Base-by-base conservation (phyloP, 1,139 yeast species). In the Debaryomycetaceae sp. region DNA sequence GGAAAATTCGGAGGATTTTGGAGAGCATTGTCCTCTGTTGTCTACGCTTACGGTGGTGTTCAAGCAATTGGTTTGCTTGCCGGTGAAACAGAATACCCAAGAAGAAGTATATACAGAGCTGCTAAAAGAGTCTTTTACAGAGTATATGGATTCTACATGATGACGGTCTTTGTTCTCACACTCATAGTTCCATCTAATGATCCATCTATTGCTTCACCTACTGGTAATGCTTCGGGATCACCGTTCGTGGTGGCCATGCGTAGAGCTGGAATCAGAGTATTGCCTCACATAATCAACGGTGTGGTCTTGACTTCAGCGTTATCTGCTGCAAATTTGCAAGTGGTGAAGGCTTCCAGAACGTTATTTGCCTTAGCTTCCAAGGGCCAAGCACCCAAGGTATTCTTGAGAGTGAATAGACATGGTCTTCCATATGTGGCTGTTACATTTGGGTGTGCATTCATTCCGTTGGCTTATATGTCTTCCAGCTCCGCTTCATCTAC, bases 221-320 rank as follows among this genome's bases (percentile, higher is more conserved):
- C 69, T 33, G 77, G 80, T 38, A 76, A 75, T 44, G 80, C 81
- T 5, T 64, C 72, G 6, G 69, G 78, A 2, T 78, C 83, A 5
- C 83, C 84, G 5, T 78, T 75, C 52, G 83, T 78, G 35, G 69
- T 78, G 54, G 83, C 81, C 23, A 71, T 78, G 40, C 63, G 69
- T 45, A 65, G 68, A 41, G 80, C 81, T 2, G 77, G 78, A 24
- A 78, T 78, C 46, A 65, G 62, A 37, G 80, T 67, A 1, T 58
- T 79, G 27, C 80, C 80, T 9, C 75, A 72, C 50, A 66, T 79
- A 44, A 68, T 78, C 50, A 78, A 78, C 55, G 82, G 72, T 2
- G 69, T 74, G 46, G 74, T 77, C 35, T 56, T 78, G 43, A 67
- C 78, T 0, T 75, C 81, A 37, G 82, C 82, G 1, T 74, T 76